Base-by-base conservation (phyloP, 495 filamentous ascomycete genomes). In the Hypomontagnella submonticulosa region DNA sequence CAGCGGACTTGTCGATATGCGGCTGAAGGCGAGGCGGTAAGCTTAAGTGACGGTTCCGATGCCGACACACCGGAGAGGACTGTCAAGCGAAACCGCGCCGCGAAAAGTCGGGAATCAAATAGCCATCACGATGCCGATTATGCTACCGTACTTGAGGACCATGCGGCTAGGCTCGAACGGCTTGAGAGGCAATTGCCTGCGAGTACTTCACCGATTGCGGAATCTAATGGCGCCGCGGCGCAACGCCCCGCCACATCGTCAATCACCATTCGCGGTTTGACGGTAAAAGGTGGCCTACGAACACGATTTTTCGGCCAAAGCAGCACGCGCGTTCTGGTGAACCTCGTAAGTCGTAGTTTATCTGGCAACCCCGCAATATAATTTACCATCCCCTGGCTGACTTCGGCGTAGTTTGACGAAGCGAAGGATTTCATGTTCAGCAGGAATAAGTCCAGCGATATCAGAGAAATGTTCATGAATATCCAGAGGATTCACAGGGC, bases 1-100 rank as follows among this genome's bases (percentile, higher is more conserved):
- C 74, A 73, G 50, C 71, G 76, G 15, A 20, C 44, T 34, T 79
- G 76, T 59, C 71, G 70, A 41, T 79, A 79, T 37, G 66, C 74
- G 12, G 61, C 74, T 2, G 70, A 75, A 34, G 69, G 72, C n/a
- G 69, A 76, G 33, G 57, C 47, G 12, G 73, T 69, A 13, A 72
- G 61, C 46, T 33, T 68, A 7, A 77, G 74, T 15, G 76, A 79
- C 20, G 71, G 49, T 12, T 79, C 75, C 5, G 76, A 77, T 41
- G 72, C 37, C 13, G 76, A 77, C 50, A 33, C 36, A 0, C 50
- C 52, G 20, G 74, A 79, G 34, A 67, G 75, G 38, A 63, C 70
- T 1, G 46, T 61, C 0, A 79, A 79, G 63, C 69, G 76, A 9
- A 71, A 58, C 41, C 66, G 67, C 18, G 40, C 57, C 11, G 52